phyloP scores from a whole-genome alignment of 1,139 yeast species.

The Diutina rugosa region DNA sequence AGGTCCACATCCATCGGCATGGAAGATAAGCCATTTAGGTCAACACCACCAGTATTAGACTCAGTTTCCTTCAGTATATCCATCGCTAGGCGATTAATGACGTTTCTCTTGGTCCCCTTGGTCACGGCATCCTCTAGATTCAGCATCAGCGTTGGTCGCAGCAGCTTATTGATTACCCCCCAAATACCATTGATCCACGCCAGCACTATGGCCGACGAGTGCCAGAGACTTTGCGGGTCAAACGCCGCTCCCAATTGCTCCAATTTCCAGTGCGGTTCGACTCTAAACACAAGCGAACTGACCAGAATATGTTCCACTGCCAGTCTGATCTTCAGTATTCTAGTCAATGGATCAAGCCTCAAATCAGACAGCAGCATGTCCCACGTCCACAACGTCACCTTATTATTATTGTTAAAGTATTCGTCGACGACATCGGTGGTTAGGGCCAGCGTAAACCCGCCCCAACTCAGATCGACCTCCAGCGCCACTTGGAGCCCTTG shows the following conservation, averaged over 20 bases:
- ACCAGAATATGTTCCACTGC: neutral
- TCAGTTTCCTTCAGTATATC: neutral
- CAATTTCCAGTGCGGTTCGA: neutral
- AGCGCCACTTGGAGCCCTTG: neutral
- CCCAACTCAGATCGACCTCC: neutral
- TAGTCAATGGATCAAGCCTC: neutral
- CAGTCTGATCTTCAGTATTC: neutral
- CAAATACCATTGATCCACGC: neutral
- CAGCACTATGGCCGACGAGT: conserved; percentile 1
- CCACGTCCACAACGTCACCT: neutral
- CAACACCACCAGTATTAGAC: neutral
- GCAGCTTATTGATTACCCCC: neutral
- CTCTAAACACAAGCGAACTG: neutral
- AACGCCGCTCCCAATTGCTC: neutral
- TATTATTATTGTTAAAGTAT: neutral
- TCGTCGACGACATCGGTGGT: neutral
- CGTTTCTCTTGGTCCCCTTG: neutral
- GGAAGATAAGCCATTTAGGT: too few relatives aligned
- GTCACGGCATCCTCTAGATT: neutral
- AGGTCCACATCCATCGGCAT: neutral
- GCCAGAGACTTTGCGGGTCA: neutral
- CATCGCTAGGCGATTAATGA: neutral
- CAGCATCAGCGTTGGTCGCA: neutral
- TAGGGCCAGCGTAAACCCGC: neutral
- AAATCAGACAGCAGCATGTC: neutral